Evolutionary conservation across 768 basidiomycete species (phyloP).

Genomic region (Russula compacta): DNA sequence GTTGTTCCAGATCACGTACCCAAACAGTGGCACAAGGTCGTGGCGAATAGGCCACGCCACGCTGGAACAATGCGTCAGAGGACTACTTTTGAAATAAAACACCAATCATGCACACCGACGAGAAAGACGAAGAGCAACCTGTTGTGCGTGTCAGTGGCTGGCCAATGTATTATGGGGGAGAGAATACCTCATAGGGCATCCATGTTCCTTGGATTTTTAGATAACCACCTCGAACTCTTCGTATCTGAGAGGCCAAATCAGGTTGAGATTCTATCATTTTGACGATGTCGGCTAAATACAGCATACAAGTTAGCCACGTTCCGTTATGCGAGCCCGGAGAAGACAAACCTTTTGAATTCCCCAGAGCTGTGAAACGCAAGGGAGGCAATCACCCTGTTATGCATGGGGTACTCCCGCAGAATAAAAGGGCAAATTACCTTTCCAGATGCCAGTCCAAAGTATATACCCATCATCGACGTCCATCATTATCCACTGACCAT

Average conservation of each 20-base stretch:
- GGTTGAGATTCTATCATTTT: conserved; percentile 91
- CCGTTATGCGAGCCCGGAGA: not conserved
- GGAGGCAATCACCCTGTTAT: conserved; percentile 14
- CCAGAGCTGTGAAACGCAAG: conserved; percentile 45
- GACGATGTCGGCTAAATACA: conserved; percentile 68
- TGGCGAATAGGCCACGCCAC: conserved; percentile 86
- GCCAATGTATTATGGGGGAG: not conserved
- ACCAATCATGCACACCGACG: conserved; percentile 48
- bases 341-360: conserved; percentile 72
- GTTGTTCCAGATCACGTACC: conserved; percentile 37
- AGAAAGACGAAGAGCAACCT: conserved; percentile 74
- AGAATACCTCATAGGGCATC: conserved; percentile 81
- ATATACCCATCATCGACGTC: conserved; percentile 91
- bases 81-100: not conserved
- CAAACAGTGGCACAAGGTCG: conserved; percentile 80
- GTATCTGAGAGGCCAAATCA: conserved; percentile 71
- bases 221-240: conserved; percentile 79
- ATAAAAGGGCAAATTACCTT: conserved; percentile 44
- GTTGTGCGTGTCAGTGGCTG: conserved; percentile 3
- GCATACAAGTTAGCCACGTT: conserved; percentile 5
- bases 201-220: conserved; percentile 91
- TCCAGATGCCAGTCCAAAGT: conserved; percentile 92
- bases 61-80: conserved; percentile 32
- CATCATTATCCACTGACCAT: conserved; percentile 93
- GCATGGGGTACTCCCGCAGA: not conserved